Conservation (phyloP, 345 rosid genomes). For the Populus tremula region DNA sequence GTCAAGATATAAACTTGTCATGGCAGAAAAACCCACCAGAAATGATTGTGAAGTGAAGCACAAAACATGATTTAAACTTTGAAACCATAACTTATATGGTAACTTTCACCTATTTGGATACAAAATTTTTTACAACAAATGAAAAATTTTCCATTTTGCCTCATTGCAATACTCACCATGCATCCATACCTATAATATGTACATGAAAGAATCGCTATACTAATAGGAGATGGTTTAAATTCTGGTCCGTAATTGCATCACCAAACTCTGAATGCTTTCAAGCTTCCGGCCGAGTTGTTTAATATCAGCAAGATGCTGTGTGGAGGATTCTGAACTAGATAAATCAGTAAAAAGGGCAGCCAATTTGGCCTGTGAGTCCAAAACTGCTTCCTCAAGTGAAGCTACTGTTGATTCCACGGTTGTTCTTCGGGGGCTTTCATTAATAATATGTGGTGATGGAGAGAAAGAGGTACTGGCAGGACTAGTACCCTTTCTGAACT, state of each 20-base stretch:
- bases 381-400: conserved; percentile 69
- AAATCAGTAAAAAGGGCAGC: conserved; percentile 45
- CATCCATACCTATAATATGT: conserved; percentile 30
- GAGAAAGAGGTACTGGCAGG: conserved; percentile 38
- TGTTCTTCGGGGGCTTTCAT: conserved; percentile 19
- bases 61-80: neutral
- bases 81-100: neutral
- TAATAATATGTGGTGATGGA: conserved; percentile 26
- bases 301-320: conserved; percentile 32
- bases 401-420: conserved; percentile 52
- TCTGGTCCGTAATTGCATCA: conserved; percentile 60
- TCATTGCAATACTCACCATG: conserved; percentile 14
- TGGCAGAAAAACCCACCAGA: neutral
- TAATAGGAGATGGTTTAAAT: conserved; percentile 32
- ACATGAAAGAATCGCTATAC: conserved; percentile 36
- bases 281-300: conserved; percentile 65
- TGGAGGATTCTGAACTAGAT: conserved; percentile 38
- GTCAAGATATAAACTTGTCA: neutral
- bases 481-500: conserved; percentile 42
- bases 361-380: conserved; percentile 62
- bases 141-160: conserved; percentile 9
- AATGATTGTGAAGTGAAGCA: neutral
- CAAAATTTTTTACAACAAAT: conserved; percentile 27
- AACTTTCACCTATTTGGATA: neutral
- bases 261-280: conserved; percentile 54